Percentiles rank a stretch among this genome's conserved stretches.
Conservation (phyloP, 148 eudicot genomes). For the Talinum fruticosum region DNA sequence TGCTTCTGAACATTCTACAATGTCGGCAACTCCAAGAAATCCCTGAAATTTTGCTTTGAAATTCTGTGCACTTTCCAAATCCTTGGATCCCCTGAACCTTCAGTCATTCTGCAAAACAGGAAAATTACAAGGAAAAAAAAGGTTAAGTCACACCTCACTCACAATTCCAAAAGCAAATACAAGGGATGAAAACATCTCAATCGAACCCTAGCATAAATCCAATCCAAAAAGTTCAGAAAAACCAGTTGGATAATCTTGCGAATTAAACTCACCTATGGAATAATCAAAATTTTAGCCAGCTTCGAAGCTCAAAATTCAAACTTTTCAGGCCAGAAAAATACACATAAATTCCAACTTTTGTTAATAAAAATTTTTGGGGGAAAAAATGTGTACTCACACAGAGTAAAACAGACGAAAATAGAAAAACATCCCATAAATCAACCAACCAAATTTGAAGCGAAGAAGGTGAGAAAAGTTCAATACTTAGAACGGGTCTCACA, state of each 20-base stretch:
- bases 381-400: background rate
- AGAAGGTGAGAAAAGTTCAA: background rate
- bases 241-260: slow-evolving; percentile 13
- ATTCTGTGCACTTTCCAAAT: slow-evolving; percentile 22
- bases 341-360: slow-evolving; percentile 13
- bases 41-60: slow-evolving; percentile 24
- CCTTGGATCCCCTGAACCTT: slow-evolving; percentile 29
- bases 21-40: slow-evolving; percentile 27
- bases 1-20: slow-evolving; percentile 44
- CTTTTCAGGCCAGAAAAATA: slow-evolving; percentile 1
- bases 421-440: slow-evolving; percentile 10
- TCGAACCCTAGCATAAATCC: slow-evolving; percentile 14
- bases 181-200: slow-evolving; percentile 14
- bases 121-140: slow-evolving; percentile 13
- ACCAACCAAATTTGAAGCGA: slow-evolving; percentile 12
- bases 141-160: background rate
- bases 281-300: slow-evolving; percentile 1
- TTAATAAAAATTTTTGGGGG: background rate
- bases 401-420: background rate
- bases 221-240: slow-evolving; percentile 24
- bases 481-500: background rate
- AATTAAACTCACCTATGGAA: slow-evolving; percentile 8
- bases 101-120: slow-evolving; percentile 36
- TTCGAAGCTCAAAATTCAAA: slow-evolving; percentile 21
- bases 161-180: background rate